Conservation (phyloP, 176 grass and related monocot species). For the Triticum aestivum region DNA sequence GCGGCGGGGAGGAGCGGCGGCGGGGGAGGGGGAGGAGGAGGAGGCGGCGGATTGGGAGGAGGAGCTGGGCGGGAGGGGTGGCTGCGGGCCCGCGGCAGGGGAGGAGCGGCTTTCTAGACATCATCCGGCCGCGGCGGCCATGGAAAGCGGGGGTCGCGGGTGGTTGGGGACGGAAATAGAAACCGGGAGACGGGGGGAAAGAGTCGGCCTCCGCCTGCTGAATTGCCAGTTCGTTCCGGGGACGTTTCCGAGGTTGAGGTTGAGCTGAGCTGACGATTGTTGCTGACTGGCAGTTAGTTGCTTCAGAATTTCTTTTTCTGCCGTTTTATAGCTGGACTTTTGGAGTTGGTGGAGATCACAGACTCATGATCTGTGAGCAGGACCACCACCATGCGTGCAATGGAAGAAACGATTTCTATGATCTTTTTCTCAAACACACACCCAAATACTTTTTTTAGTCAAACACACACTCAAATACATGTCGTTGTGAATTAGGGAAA, state of each 20-base stretch:
- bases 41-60: slow-evolving; percentile 40
- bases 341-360: not conserved
- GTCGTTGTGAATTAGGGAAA: too few species aligned
- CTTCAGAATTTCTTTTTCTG: not conserved
- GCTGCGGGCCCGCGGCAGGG: slow-evolving; percentile 37
- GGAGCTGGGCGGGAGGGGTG: slow-evolving; percentile 33
- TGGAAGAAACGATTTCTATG: not conserved
- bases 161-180: slow-evolving; percentile 43
- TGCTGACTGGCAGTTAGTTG: not conserved
- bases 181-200: not conserved
- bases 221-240: not conserved
- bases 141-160: slow-evolving; percentile 33
- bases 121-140: slow-evolving; percentile 41
- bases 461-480: too few species aligned
- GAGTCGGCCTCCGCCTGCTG: slow-evolving; percentile 11
- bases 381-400: not conserved
- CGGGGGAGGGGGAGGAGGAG: slow-evolving; percentile 46
- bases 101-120: slow-evolving; percentile 51
- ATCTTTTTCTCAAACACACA: not conserved
- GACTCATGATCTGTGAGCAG: not conserved
- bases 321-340: not conserved
- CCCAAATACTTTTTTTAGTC: too few species aligned
- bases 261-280: not conserved
- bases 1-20: slow-evolving; percentile 42
- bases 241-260: not conserved